phyloP scores from a whole-genome alignment of 192 early-diverging fungal genomes.

The Entomortierella chlamydospora region DNA sequence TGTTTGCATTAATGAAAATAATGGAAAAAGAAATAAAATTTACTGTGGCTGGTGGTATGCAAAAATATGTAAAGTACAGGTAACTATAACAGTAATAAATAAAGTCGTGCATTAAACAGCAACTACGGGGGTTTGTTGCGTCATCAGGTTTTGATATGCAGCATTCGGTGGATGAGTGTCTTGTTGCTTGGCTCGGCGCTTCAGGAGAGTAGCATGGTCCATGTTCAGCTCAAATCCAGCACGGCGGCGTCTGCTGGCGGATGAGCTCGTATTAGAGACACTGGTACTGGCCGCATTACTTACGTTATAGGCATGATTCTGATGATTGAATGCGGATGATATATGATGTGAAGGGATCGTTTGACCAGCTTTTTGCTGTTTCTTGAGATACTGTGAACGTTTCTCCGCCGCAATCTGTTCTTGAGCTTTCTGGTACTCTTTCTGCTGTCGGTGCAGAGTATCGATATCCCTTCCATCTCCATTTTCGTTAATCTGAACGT shows the following conservation, averaged over 20 bases:
- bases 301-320: background rate
- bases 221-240: conserved; percentile 58
- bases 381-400: conserved; percentile 17
- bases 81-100: background rate
- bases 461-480: background rate
- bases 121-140: conserved; percentile 6
- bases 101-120: conserved; percentile 5
- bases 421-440: conserved; percentile 40
- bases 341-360: conserved; percentile 14
- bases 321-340: background rate
- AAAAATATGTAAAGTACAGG: background rate
- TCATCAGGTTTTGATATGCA: background rate
- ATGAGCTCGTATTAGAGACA: background rate
- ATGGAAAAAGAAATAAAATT: conserved; percentile 3
- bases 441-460: conserved; percentile 7
- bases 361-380: conserved; percentile 31
- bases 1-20: conserved; percentile 4
- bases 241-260: conserved; percentile 30
- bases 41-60: too few relatives aligned
- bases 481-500: conserved; percentile 12
- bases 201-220: conserved; percentile 57
- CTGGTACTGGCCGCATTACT: background rate
- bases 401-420: conserved; percentile 42
- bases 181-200: conserved; percentile 42
- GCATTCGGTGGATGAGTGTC: background rate